Evolutionary conservation across 1,284 basidiomycete genomes (phyloP), one percentile per base, ranked within the genome.

Genomic region (Melampsora americana): DNA sequence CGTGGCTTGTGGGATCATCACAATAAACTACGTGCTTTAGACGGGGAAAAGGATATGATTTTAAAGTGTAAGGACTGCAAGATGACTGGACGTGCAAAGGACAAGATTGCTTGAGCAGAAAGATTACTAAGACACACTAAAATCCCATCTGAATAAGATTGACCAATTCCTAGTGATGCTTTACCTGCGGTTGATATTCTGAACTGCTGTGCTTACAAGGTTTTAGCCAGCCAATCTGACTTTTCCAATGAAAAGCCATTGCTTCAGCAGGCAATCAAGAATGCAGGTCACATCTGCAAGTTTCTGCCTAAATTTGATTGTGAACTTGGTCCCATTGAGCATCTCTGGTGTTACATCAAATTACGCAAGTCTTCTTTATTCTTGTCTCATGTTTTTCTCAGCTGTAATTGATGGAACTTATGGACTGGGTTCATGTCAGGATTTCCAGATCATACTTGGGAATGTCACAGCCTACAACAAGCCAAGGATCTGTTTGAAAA

Each of bases 221-320:
- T 66, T 14, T 26, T 66, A 44, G 26, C 65, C 9, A 42, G 35
- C 35, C 32, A 66, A 66, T 66, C 65, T 9, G 20, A 66, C 26
- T 44, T 66, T 46, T 18, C 14, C 9, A 66, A 66, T 26, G n/a
- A 66, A 44, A 23, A 44, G n/a, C 65, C 32, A 11, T 23, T 66
- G 44, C 35, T 42, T n/a, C 65, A 44, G 46, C 32, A 66, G 35
- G 46, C 44, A 5, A 66, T 66, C 26, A 39, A 66, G 9, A 4
- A 66, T 66, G 1, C 65, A 18, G 65, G 65, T 42, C 32, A 44
- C 44, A 44, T 44, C n/a, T 66, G 65, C 46, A 35, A 42, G 35
- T 46, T 66, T 39, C 28, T 66, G 26, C 65, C 65, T 11, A 66
- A 66, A 26, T 66, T 66, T 23, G 30, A 66, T 44, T 44, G 65